Conservation (phyloP, 768 basidiomycete species). For the Coprinopsis marcescibilis region DNA sequence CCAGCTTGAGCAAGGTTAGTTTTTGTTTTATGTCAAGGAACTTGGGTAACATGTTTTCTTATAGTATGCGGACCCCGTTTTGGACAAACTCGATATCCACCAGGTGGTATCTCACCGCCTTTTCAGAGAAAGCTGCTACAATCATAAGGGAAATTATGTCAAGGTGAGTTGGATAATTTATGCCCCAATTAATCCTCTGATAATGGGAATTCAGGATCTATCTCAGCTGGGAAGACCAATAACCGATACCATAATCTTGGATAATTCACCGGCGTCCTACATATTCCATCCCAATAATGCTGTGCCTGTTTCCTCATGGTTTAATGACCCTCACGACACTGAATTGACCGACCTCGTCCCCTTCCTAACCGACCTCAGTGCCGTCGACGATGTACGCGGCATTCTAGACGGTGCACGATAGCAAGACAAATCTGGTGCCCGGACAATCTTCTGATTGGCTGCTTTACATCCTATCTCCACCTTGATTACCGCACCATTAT, state of each 20-base stretch:
- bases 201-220: slow-evolving; percentile 86
- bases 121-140: slow-evolving; percentile 98
- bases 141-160: slow-evolving; percentile 98
- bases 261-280: slow-evolving; percentile 98
- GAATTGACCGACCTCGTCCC: slow-evolving; percentile 94
- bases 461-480: slow-evolving; percentile 1
- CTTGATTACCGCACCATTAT: too few relatives aligned
- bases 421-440: slow-evolving; percentile 1
- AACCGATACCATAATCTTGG: slow-evolving; percentile 92
- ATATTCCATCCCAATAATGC: slow-evolving; percentile 99
- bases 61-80: slow-evolving; percentile 96
- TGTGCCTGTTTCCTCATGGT: slow-evolving; percentile 98
- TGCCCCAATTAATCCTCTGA: slow-evolving; percentile 5
- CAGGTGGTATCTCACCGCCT: slow-evolving; percentile 90
- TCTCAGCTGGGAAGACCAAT: slow-evolving; percentile 96
- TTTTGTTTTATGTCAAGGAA: slow-evolving; percentile 3
- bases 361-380: slow-evolving; percentile 83
- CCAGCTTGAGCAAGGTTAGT: slow-evolving; percentile 85
- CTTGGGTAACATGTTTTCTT: slow-evolving; percentile 9
- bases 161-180: slow-evolving; percentile 53
- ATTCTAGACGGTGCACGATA: slow-evolving; percentile 83
- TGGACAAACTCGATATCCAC: slow-evolving; percentile 93
- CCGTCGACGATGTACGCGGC: slow-evolving; percentile 86
- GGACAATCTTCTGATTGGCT: background rate
- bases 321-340: slow-evolving; percentile 98